A percentile compares a stretch with the other conserved stretches of the same genome.
These are phyloP conservation scores for Colletotrichum orchidophilum DNA, from an alignment of 2,329 filamentous ascomycete species.

Conservation along the genomic window DNA sequence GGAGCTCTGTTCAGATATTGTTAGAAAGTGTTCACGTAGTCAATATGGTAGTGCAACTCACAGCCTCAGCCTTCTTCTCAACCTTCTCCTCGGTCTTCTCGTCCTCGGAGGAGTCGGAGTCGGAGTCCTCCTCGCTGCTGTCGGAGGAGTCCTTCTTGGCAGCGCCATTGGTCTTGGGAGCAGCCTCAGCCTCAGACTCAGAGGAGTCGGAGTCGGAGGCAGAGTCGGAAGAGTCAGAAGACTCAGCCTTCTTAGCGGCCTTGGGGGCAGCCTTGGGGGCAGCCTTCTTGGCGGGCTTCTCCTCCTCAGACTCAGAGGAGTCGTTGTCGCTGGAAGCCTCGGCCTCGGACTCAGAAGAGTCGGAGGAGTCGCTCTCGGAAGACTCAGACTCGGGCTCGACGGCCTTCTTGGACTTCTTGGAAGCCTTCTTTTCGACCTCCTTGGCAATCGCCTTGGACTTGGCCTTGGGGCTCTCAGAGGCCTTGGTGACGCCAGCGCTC, in stretches of 20 bases:
- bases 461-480: constrained; percentile 69
- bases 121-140: constrained; percentile 36
- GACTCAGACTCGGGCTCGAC: constrained; percentile 44
- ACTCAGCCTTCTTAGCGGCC: constrained; percentile 36
- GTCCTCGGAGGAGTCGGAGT: constrained; percentile 43
- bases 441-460: constrained; percentile 76
- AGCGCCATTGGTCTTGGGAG: constrained; percentile 40
- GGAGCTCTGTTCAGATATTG: constrained; percentile 21
- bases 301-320: constrained; percentile 39
- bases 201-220: constrained; percentile 48
- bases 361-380: constrained; percentile 31
- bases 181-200: constrained; percentile 49
- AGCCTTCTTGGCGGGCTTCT: constrained; percentile 34
- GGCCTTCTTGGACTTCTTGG: constrained; percentile 54
- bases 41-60: constrained; percentile 9
- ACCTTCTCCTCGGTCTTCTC: constrained; percentile 38
- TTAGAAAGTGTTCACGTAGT: constrained; percentile 5
- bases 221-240: constrained; percentile 25
- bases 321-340: constrained; percentile 33
- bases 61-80: constrained; percentile 35
- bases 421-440: constrained; percentile 57
- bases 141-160: constrained; percentile 47
- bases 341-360: constrained; percentile 43
- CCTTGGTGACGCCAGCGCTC: constrained; percentile 73
- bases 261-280: constrained; percentile 31